phyloP scores from a whole-genome alignment of 2,329 filamentous ascomycete species.

The Claviceps fusiformis region DNA sequence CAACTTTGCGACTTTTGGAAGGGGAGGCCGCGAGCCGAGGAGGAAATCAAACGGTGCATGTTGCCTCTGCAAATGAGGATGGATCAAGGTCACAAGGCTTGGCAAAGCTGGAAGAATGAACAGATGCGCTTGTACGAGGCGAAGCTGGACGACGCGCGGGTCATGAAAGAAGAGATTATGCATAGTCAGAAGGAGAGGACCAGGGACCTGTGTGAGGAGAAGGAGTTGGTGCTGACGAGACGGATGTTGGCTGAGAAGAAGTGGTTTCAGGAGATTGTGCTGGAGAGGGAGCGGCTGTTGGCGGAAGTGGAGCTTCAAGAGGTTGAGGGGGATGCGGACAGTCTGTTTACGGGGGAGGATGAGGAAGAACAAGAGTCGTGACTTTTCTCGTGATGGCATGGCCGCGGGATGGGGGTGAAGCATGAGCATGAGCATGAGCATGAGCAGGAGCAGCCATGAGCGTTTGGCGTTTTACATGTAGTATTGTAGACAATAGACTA shows the following conservation, averaged over 20 bases:
- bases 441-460: too few relatives aligned
- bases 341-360: constrained; percentile 14
- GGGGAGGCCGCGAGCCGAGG: constrained; percentile 19
- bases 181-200: constrained; percentile 23
- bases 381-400: background rate
- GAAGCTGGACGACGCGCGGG: constrained; percentile 24
- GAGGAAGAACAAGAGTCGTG: background rate
- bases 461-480: too few relatives aligned
- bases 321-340: constrained; percentile 26
- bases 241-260: constrained; percentile 28
- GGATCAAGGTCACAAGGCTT: constrained; percentile 25
- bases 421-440: background rate
- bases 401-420: background rate
- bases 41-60: constrained; percentile 20
- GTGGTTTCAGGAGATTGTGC: constrained; percentile 32
- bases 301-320: constrained; percentile 27
- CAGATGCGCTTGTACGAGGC: constrained; percentile 24
- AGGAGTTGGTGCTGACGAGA: constrained; percentile 18
- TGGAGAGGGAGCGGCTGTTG: constrained; percentile 31
- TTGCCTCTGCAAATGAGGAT: constrained; percentile 23
- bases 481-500: too few relatives aligned
- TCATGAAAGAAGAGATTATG: constrained; percentile 28
- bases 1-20: constrained; percentile 26
- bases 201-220: constrained; percentile 15
- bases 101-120: constrained; percentile 27